Evolutionary conservation across 441 rosid genomes (phyloP).

Genomic region (Viola pubescens): DNA sequence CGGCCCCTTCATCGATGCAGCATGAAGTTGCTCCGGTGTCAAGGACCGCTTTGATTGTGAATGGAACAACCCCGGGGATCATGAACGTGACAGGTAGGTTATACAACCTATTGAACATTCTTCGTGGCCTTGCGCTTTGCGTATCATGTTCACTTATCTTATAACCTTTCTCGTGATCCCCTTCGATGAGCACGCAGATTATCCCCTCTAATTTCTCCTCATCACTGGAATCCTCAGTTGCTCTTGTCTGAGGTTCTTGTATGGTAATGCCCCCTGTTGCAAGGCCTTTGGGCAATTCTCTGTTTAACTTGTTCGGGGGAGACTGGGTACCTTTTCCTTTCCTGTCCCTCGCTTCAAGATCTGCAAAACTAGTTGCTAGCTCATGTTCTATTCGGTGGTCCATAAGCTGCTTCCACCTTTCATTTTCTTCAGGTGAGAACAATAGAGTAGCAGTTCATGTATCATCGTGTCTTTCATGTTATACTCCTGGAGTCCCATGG

Average conservation of each 20-base stretch:
- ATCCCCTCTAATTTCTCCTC: too few relatives aligned
- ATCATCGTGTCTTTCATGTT: neutral
- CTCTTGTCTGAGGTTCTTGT: too few relatives aligned
- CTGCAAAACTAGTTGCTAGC: neutral
- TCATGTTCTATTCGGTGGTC: neutral
- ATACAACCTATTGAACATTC: neutral
- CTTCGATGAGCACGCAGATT: too few relatives aligned
- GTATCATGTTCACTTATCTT: neutral
- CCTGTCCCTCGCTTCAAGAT: neutral
- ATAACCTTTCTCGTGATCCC: neutral
- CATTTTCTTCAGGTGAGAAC: neutral
- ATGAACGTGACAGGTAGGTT: neutral
- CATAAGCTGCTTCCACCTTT: neutral
- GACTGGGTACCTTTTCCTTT: too few relatives aligned
- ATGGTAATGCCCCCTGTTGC: too few relatives aligned
- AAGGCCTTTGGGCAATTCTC: too few relatives aligned
- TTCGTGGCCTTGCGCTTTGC: neutral
- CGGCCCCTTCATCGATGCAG: neutral
- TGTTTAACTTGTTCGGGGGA: too few relatives aligned
- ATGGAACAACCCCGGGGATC: neutral
- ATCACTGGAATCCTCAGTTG: too few relatives aligned
- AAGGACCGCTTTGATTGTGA: neutral
- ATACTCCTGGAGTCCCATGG: neutral
- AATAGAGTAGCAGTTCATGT: neutral
- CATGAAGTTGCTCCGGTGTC: neutral